Conservation (phyloP, 495 filamentous ascomycete genomes). For the Monascus purpureus region DNA sequence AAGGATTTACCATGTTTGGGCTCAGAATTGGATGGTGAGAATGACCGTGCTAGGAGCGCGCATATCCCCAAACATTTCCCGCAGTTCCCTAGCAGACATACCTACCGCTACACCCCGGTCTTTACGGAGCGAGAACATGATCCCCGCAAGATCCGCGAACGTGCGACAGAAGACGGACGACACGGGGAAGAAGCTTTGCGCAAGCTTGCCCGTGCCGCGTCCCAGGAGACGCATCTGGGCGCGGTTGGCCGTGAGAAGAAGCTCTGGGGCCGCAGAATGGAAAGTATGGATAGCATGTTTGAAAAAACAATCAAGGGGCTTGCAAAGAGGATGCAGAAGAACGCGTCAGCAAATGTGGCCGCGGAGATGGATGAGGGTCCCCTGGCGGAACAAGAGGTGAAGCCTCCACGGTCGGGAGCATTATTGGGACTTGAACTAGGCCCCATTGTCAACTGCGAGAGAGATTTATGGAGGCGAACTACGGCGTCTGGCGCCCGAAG, state of each 20-base stretch:
- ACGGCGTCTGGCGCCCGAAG: slow-evolving; percentile 13
- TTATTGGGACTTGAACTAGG: slow-evolving; percentile 26
- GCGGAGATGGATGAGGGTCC: slow-evolving; percentile 24
- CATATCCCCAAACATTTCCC: slow-evolving; percentile 59
- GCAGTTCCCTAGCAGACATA: slow-evolving; percentile 56
- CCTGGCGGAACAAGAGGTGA: slow-evolving; percentile 12
- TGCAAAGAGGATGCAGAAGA: slow-evolving; percentile 20
- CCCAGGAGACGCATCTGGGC: slow-evolving; percentile 26
- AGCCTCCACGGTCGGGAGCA: slow-evolving; percentile 12
- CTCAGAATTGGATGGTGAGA: slow-evolving; percentile 35
- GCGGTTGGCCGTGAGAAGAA: slow-evolving; percentile 27
- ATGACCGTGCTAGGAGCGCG: slow-evolving; percentile 29
- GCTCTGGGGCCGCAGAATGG: slow-evolving; percentile 27
- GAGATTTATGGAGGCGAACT: slow-evolving; percentile 26
- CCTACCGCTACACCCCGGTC: slow-evolving; percentile 53
- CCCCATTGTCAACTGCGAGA: slow-evolving; percentile 34
- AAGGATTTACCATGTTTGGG: slow-evolving; percentile 34
- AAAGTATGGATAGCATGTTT: slow-evolving; percentile 36
- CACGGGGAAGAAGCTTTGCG: slow-evolving; percentile 61
- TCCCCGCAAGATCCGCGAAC: slow-evolving; percentile 56
- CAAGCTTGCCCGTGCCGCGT: slow-evolving; percentile 43
- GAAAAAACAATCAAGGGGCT: slow-evolving; percentile 30
- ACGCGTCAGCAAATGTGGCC: slow-evolving; percentile 6
- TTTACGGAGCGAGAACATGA: slow-evolving; percentile 53
- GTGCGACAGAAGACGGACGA: slow-evolving; percentile 57